A percentile compares a stretch with the other conserved stretches of the same genome.
phyloP scores from a whole-genome alignment of 2,329 filamentous ascomycete species.

The Metarhizium robertsii region DNA sequence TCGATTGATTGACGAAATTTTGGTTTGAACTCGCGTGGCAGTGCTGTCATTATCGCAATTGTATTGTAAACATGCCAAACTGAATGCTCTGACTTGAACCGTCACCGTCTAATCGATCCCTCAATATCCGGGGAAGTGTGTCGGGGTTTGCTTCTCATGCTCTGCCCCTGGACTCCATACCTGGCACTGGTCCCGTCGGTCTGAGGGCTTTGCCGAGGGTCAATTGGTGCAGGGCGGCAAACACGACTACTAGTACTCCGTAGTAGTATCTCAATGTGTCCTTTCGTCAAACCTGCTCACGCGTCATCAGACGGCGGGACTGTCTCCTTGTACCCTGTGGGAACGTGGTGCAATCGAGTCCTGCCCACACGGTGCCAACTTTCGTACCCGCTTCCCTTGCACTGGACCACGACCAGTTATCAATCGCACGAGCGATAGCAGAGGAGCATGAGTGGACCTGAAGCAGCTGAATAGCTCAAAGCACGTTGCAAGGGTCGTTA shows the following conservation, averaged over 20 bases:
- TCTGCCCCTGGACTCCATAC: background rate
- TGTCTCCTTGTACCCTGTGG: background rate
- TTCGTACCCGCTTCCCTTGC: conserved; percentile 14
- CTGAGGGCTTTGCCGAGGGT: background rate
- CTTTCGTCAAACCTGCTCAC: background rate
- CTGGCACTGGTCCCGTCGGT: background rate
- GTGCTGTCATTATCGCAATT: background rate
- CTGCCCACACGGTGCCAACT: conserved; percentile 24
- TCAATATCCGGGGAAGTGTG: background rate
- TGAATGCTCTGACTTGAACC: background rate
- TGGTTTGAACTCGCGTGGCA: background rate
- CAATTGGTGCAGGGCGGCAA: background rate
- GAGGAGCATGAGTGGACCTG: background rate
- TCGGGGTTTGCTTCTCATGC: background rate
- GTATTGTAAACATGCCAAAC: no score
- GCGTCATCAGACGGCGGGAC: background rate
- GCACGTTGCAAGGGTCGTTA: background rate
- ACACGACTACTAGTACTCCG: background rate
- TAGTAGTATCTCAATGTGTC: no score
- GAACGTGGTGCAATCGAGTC: background rate
- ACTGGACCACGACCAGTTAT: conserved; percentile 8
- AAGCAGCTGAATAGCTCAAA: background rate
- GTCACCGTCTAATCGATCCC: background rate
- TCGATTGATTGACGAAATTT: background rate
- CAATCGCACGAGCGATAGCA: background rate